Evolutionary conservation across 2,329 filamentous ascomycete species (phyloP), one percentile per base, ranked within the genome.

Genomic region (Penicillium brasilianum): DNA sequence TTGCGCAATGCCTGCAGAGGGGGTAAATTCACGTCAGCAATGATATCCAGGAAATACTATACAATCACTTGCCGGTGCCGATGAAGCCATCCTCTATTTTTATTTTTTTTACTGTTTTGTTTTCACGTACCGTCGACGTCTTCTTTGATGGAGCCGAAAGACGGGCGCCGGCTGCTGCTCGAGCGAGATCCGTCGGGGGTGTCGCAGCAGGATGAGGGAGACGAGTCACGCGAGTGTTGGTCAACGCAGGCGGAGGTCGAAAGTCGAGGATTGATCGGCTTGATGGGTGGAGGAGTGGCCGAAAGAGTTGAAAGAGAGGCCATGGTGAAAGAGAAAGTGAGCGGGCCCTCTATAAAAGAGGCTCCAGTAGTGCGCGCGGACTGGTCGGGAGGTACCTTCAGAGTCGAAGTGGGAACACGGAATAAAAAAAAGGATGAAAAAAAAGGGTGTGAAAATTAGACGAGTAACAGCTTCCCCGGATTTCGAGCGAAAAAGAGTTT

Each of bases 131-230:
- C 77, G 68, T 76, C 73, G 28, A 72, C 71, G 62, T 79, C 78
- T 71, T 80, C 78, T 66, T 79, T 78, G 69, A 80, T 77, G 7
- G 77, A 80, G 52, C 77, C 77, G 64, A 79, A 78, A 4, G 77
- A 80, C 53, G 74, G 69, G 58, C 77, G 76, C 36, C 77, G 76
- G 50, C 72, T 67, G 61, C 76, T 78, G 71, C 72, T 79, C 10
- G 76, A 76, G 32, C 73, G 69, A 20, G 77, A 78, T n/a, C 72
- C 70, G 68, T 74, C 71, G 5, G 73, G 69, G 11, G 77, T 75
- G 48, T 70, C 74, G 57, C 72, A 74, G 57, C 72, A 74, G 28
- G 70, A 67, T 7, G 73, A 74, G 34, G 74, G 72, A 7, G 76
- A 78, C 1, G 70, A 69, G 54, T 69, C 71, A 59, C 72, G 72